These are phyloP conservation scores for Globisporangium canariense DNA, from an alignment of 352 stramenopile species.

Conservation along the genomic window DNA sequence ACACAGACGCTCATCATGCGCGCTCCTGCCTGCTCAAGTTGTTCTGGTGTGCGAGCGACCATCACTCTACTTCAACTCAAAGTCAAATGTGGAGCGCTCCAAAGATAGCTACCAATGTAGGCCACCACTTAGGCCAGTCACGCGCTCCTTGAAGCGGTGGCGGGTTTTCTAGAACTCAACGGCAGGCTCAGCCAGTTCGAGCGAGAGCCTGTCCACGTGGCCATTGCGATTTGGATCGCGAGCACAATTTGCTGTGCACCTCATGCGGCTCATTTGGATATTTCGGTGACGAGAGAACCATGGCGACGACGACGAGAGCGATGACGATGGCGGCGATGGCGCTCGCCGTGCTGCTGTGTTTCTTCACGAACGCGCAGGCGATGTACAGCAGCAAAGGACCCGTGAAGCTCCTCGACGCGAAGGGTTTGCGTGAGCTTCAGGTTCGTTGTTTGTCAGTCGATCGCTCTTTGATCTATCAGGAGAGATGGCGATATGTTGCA, in stretches of 20 bases:
- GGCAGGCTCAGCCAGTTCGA: constrained; percentile 15
- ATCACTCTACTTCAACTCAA: constrained; percentile 12
- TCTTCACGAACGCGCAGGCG: constrained; percentile 30
- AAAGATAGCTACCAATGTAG: neutral
- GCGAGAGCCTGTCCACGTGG: constrained; percentile 10
- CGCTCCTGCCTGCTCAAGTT: neutral
- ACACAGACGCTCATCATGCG: neutral
- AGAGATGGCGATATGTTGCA: neutral
- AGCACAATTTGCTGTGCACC: neutral
- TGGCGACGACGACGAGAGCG: constrained; percentile 13
- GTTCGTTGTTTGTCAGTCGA: constrained; percentile 15
- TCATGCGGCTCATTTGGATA: constrained; percentile 10
- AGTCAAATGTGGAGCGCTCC: neutral
- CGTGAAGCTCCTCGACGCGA: constrained; percentile 69
- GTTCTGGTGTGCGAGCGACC: neutral
- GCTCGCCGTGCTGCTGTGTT: constrained; percentile 21
- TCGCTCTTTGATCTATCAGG: neutral
- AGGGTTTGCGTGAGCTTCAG: constrained; percentile 69
- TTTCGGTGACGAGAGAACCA: constrained; percentile 13
- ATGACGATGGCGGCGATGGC: constrained; percentile 26
- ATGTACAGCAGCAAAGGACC: constrained; percentile 68
- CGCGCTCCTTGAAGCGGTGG: constrained; percentile 5
- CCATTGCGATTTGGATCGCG: neutral
- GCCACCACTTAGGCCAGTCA: neutral
- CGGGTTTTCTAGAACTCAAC: constrained; percentile 9